phyloP scores from a whole-genome alignment of 169 alveolate genomes.

The Amoebophrya sp. region DNA sequence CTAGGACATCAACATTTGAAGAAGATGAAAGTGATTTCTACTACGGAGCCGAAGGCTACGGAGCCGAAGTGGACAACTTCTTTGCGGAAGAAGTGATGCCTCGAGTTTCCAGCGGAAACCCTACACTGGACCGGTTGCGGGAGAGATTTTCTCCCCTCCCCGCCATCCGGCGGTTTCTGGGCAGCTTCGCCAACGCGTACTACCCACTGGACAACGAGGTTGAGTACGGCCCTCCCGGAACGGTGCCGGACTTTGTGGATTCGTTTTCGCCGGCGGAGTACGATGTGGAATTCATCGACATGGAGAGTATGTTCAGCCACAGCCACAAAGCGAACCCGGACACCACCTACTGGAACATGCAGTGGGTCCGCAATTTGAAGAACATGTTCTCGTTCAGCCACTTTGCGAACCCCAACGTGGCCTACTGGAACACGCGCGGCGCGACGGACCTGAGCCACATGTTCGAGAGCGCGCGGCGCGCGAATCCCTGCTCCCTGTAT shows the following conservation, averaged over 20 bases:
- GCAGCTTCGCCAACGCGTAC: too few relatives aligned
- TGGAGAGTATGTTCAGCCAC: background rate
- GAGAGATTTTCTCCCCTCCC: too few relatives aligned
- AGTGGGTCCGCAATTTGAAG: background rate
- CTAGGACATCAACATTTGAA: too few relatives aligned
- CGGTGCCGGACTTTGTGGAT: background rate
- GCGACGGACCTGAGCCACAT: background rate
- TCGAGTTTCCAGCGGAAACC: too few relatives aligned
- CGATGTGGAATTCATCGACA: background rate
- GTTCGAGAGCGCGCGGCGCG: background rate
- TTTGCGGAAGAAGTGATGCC: too few relatives aligned
- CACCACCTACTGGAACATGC: background rate
- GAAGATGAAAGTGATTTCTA: too few relatives aligned
- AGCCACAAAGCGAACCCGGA: background rate
- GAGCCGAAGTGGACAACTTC: too few relatives aligned
- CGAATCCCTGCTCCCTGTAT: background rate
- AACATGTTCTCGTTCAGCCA: background rate
- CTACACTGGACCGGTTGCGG: too few relatives aligned
- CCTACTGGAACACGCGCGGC: background rate
- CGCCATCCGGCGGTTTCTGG: too few relatives aligned
- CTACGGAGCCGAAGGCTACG: too few relatives aligned
- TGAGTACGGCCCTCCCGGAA: background rate
- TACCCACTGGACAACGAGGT: background rate
- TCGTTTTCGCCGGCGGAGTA: background rate
- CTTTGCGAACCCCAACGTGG: background rate